A percentile compares a stretch with the other conserved stretches of the same genome.
These are phyloP conservation scores for Parathielavia appendiculata DNA, from an alignment of 495 filamentous ascomycete genomes.

Conservation along the genomic window DNA sequence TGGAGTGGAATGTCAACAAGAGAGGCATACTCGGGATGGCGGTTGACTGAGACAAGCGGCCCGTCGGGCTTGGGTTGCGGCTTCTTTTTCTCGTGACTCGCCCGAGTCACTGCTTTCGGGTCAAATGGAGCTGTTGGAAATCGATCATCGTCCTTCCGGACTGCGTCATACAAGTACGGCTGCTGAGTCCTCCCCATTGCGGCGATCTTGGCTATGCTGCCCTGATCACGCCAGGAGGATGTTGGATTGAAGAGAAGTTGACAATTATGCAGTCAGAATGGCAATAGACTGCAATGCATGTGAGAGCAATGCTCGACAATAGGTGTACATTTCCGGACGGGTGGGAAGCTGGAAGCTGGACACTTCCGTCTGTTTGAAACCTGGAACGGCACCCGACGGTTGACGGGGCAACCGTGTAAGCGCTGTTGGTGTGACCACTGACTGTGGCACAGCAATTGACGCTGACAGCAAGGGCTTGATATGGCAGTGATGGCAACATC, in stretches of 20 bases:
- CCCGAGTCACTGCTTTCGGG: conserved; percentile 73
- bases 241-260: not conserved
- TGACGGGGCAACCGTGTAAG: conserved; percentile 19
- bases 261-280: not conserved
- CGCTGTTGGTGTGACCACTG: too few species aligned
- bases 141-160: conserved; percentile 41
- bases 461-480: too few species aligned
- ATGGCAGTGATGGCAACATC: not conserved
- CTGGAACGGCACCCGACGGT: not conserved
- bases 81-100: conserved; percentile 57
- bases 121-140: conserved; percentile 60
- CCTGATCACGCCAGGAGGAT: not conserved
- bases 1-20: not conserved
- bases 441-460: too few species aligned
- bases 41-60: conserved; percentile 70
- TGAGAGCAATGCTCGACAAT: not conserved
- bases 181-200: conserved; percentile 56
- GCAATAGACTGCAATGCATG: not conserved
- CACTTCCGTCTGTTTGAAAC: not conserved
- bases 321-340: not conserved
- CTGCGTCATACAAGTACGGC: conserved; percentile 72
- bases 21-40: conserved; percentile 69
- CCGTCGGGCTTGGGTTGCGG: conserved; percentile 65
- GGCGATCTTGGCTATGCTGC: not conserved
- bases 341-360: not conserved